phyloP scores from a whole-genome alignment of 164 flowering plant genomes.

The Piper betle region DNA sequence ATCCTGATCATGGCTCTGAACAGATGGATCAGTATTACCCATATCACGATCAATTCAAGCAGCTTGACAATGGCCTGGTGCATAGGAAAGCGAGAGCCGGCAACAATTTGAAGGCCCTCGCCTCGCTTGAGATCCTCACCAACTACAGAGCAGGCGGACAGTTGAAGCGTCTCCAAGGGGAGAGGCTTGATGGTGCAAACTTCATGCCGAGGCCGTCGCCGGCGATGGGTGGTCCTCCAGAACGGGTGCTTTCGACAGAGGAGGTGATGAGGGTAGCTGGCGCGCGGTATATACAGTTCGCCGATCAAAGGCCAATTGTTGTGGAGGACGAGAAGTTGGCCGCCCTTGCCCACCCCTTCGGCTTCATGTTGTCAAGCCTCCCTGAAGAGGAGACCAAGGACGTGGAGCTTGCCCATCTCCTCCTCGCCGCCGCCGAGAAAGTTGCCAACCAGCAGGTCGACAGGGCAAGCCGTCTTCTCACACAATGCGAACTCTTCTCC shows the following conservation, averaged over 20 bases:
- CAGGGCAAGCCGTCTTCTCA: slow-evolving; percentile 26
- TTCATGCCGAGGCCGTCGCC: background rate
- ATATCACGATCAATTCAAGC: background rate
- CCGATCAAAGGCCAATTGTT: slow-evolving; percentile 2
- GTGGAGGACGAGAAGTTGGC: slow-evolving; percentile 3
- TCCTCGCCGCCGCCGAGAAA: slow-evolving; percentile 44
- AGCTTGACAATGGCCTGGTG: background rate
- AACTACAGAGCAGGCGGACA: background rate
- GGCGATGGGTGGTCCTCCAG: background rate
- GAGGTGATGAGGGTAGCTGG: slow-evolving; percentile 40
- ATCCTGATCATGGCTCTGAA: background rate
- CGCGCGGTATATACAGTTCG: slow-evolving; percentile 24
- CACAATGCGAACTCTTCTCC: slow-evolving; percentile 22
- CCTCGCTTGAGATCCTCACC: background rate
- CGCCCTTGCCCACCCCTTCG: slow-evolving; percentile 17
- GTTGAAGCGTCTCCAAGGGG: background rate
- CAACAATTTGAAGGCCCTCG: background rate
- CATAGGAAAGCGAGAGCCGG: background rate
- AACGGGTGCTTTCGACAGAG: slow-evolving; percentile 17
- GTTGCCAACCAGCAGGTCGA: slow-evolving; percentile 33
- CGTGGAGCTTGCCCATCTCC: slow-evolving; percentile 35
- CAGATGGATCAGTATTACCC: background rate
- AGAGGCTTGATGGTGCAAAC: background rate
- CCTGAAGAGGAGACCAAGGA: slow-evolving; percentile 24
- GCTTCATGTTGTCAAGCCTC: slow-evolving; percentile 16